Base-by-base conservation (phyloP, 2,329 filamentous ascomycete species). In the Plenodomus lindquistii region DNA sequence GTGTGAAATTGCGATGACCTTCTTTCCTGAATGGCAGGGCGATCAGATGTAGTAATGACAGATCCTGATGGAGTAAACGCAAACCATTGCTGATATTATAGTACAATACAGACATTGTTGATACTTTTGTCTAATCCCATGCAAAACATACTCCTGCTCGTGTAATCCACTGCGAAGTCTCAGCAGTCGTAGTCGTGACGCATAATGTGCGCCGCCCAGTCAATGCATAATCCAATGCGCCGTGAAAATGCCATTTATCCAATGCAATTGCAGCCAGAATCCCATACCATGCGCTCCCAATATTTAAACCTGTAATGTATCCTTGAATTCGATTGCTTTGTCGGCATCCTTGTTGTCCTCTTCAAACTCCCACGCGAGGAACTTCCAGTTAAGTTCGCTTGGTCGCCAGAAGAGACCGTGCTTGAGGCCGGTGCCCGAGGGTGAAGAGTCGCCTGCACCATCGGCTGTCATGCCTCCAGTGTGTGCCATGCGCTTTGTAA, bases 391-490 rank as follows among this genome's bases (percentile, higher is more conserved):
- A 66, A 94, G 77, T 75, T 93, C 89, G 62, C 80, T 79, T 48
- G 81, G 81, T 42, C 83, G 78, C 84, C 84, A 86, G 70, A 85
- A 85, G 34, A 87, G 71, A 16, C 84, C 84, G 58, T 86, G 85
- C 44, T 75, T 79, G 50, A 78, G 68, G 36, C 62, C 67, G 20
- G 55, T 55, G 16, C 52, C 50, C 4, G 52, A 40, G 2, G 55
- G 42, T 9, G 46, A 40, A 9, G 44, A 46, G 16, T 56, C 48
- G 6, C 59, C 60, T 11, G 46, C 44, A 2, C 73, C 70, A 57
- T 96, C 91, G 18, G 91, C 87, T 63, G 87, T 88, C 75, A 97
- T 79, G 37, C 90, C 92, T 41, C 93, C 93, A 11, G 89, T 95
- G 55, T 84, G 76, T 39, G 83, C 81, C 88, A 96, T 94, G 46